phyloP scores from a whole-genome alignment of 129 eudicot species.

The Gnaphalium uliginosum region DNA sequence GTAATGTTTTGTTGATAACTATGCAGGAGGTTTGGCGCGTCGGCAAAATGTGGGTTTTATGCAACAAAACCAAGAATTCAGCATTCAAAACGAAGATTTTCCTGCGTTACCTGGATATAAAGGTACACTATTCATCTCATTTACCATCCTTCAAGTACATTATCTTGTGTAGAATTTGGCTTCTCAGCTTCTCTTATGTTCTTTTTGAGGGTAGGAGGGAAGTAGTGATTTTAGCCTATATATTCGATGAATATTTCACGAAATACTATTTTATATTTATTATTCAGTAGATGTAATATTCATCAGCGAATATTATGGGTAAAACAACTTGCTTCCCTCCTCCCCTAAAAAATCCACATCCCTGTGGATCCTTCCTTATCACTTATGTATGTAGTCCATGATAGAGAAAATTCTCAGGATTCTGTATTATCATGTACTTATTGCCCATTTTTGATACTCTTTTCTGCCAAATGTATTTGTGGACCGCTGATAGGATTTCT shows the following conservation, averaged over 20 bases:
- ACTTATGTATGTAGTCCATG: conserved; percentile 17
- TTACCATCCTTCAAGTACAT: conserved; percentile 12
- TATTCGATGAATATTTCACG: neutral
- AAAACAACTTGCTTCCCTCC: no score
- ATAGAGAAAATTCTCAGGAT: neutral
- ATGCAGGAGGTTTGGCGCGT: conserved; percentile 60
- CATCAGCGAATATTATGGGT: no score
- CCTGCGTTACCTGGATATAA: conserved; percentile 89
- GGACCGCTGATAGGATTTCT: conserved; percentile 3
- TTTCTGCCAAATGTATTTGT: conserved; percentile 4
- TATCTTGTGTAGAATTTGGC: neutral
- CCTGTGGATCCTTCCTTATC: neutral
- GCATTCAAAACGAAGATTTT: conserved; percentile 89
- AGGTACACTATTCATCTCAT: conserved; percentile 49
- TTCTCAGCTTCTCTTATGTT: conserved; percentile 2
- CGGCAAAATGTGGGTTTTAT: conserved; percentile 70
- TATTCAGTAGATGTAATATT: no score
- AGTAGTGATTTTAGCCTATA: neutral
- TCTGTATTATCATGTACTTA: conserved; percentile 12
- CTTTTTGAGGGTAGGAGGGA: neutral
- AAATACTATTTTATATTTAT: neutral
- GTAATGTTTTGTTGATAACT: conserved; percentile 18
- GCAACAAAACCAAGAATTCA: conserved; percentile 89
- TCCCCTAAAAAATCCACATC: neutral
- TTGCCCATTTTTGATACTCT: neutral